phyloP scores from a whole-genome alignment of 2,329 filamentous ascomycete genomes.

The Nannizziopsis arthrosporioides region DNA sequence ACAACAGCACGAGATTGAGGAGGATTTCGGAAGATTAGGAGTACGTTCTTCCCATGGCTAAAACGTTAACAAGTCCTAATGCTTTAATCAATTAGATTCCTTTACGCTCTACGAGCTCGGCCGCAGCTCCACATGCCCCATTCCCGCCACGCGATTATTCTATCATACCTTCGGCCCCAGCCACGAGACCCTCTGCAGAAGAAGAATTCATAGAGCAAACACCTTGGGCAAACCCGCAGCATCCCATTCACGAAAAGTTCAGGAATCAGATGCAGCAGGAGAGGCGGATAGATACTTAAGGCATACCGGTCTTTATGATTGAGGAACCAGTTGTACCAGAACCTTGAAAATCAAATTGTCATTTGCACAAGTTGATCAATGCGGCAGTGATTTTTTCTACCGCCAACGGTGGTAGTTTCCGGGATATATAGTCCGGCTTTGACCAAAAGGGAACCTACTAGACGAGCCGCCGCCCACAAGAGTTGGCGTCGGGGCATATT shows the following conservation, averaged over 20 bases:
- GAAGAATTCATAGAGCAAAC: conserved; percentile 83
- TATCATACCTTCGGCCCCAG: conserved; percentile 26
- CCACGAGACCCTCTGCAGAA: conserved; percentile 48
- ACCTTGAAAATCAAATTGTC: too few relatives aligned
- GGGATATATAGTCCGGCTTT: too few relatives aligned
- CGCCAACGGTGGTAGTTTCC: too few relatives aligned
- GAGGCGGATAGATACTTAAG: conserved; percentile 9
- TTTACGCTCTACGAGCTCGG: background rate
- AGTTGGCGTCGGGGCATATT: too few relatives aligned
- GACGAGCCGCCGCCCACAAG: too few relatives aligned
- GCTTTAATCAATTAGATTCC: background rate
- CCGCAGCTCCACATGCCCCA: conserved; percentile 15
- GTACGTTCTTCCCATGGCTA: conserved; percentile 42
- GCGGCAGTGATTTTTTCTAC: too few relatives aligned
- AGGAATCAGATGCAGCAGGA: conserved; percentile 27
- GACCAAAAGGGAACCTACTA: too few relatives aligned
- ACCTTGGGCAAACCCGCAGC: conserved; percentile 83
- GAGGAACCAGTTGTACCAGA: too few relatives aligned
- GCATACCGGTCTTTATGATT: too few relatives aligned
- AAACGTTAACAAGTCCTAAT: background rate
- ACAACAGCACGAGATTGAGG: conserved; percentile 61
- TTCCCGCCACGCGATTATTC: conserved; percentile 20
- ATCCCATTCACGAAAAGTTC: conserved; percentile 52
- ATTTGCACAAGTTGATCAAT: too few relatives aligned
- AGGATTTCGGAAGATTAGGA: conserved; percentile 80